Percentiles rank a stretch among this genome's conserved stretches.
Evolutionary conservation across 352 stramenopile species (phyloP).

Genomic region (Phytophthora multivora): DNA sequence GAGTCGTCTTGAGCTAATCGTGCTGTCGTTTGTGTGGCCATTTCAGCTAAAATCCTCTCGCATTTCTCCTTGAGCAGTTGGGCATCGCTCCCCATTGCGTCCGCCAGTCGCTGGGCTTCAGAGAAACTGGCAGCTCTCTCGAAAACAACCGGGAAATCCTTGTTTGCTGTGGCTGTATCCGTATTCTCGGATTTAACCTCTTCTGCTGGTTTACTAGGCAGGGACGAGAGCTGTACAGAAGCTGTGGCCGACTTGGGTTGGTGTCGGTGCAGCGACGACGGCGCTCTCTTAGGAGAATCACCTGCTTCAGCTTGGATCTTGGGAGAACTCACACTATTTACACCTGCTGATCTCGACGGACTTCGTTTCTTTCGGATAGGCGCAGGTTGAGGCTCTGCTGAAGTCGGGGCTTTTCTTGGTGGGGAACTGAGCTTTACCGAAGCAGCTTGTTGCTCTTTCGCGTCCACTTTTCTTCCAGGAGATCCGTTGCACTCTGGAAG

Average conservation of each 20-base stretch:
- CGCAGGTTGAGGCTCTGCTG: neutral
- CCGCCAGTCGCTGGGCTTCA: slow-evolving; percentile 36
- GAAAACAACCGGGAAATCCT: too few relatives aligned
- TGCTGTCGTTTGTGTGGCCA: slow-evolving; percentile 25
- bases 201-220: slow-evolving; percentile 2
- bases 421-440: slow-evolving; percentile 16
- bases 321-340: slow-evolving; percentile 1
- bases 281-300: slow-evolving; percentile 3
- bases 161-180: too few relatives aligned
- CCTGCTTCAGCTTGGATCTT: neutral
- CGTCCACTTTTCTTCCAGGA: slow-evolving; percentile 17
- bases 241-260: slow-evolving; percentile 6
- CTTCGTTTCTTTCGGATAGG: slow-evolving; percentile 8
- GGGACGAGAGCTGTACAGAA: slow-evolving; percentile 22
- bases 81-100: slow-evolving; percentile 19
- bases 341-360: slow-evolving; percentile 19
- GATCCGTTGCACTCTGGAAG: slow-evolving; percentile 52
- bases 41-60: slow-evolving; percentile 15
- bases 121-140: slow-evolving; percentile 46
- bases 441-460: slow-evolving; percentile 15
- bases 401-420: neutral
- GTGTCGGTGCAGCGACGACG: slow-evolving; percentile 9
- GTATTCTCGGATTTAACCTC: neutral
- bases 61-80: slow-evolving; percentile 19
- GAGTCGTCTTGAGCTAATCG: neutral